phyloP scores from a whole-genome alignment of 2,329 filamentous ascomycete genomes.

The Ceratocystis ficicola region DNA sequence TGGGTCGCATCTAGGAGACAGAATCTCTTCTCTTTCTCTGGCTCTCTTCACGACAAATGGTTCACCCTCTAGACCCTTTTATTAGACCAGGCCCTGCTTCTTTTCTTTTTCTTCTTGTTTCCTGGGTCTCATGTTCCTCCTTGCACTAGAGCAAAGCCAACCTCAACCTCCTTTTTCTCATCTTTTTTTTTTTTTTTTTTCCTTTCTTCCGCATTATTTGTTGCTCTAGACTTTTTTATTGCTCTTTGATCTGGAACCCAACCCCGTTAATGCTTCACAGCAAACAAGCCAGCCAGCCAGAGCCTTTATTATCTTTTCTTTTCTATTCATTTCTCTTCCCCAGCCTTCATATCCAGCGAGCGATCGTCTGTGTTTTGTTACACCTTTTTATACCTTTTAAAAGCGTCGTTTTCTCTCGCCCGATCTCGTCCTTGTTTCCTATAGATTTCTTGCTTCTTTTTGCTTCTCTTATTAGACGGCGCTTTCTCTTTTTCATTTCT shows the following conservation, averaged over 20 bases:
- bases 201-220: neutral
- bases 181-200: neutral
- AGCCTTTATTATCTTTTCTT: conserved; percentile 4
- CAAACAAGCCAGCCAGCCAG: conserved; percentile 5
- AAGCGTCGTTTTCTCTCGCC: neutral
- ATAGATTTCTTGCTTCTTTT: neutral
- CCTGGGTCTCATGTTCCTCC: neutral
- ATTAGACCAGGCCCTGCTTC: neutral
- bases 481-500: neutral
- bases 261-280: conserved; percentile 2
- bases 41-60: too few relatives aligned
- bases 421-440: neutral
- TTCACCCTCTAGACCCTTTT: neutral
- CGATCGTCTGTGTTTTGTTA: conserved; percentile 14
- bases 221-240: conserved; percentile 13
- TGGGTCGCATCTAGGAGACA: conserved; percentile 9
- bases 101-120: neutral
- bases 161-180: neutral
- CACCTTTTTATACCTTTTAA: conserved; percentile 15
- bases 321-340: neutral
- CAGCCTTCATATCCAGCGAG: conserved; percentile 12
- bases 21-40: neutral
- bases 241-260: conserved; percentile 5
- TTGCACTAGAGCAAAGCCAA: neutral
- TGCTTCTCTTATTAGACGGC: conserved; percentile 13